phyloP scores from a whole-genome alignment of 2,329 filamentous ascomycete species.

The Aspergillus tamarii region DNA sequence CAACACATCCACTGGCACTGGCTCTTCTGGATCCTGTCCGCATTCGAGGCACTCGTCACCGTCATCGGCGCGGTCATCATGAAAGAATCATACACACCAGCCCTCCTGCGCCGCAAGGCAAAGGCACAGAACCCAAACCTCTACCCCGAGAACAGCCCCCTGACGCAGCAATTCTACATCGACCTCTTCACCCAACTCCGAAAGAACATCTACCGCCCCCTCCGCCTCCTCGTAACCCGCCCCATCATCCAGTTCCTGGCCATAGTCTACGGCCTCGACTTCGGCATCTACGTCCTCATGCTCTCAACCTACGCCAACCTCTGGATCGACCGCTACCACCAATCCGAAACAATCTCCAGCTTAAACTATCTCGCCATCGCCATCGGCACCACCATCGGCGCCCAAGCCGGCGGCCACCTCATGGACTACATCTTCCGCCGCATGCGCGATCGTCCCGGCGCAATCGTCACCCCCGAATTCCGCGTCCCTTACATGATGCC shows the following conservation, averaged over 20 bases:
- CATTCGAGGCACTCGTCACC: slow-evolving; percentile 1
- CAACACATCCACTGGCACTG: slow-evolving; percentile 10
- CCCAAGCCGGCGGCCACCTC: slow-evolving; percentile 3
- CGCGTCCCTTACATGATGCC: slow-evolving; percentile 4
- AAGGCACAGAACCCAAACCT: not conserved
- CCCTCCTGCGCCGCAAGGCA: slow-evolving; percentile 5
- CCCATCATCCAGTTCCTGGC: slow-evolving; percentile 2
- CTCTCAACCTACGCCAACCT: slow-evolving; percentile 3
- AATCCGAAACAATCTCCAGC: slow-evolving; percentile 1
- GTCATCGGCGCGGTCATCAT: not conserved
- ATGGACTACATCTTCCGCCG: slow-evolving; percentile 3
- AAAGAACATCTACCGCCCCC: not conserved
- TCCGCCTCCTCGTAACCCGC: not conserved
- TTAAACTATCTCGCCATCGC: slow-evolving; percentile 3
- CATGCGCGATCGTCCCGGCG: not conserved
- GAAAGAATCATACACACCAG: slow-evolving; percentile 2
- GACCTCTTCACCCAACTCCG: not conserved
- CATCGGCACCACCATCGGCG: slow-evolving; percentile 1
- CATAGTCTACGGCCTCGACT: not conserved
- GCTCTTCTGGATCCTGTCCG: slow-evolving; percentile 11
- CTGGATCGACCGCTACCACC: slow-evolving; percentile 3
- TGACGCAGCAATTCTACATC: not conserved
- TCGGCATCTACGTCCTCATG: slow-evolving; percentile 6
- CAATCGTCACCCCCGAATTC: not conserved
- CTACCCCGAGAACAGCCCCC: not conserved